phyloP scores from a whole-genome alignment of 2,329 filamentous ascomycete species.

The Trichoderma guizhouense region DNA sequence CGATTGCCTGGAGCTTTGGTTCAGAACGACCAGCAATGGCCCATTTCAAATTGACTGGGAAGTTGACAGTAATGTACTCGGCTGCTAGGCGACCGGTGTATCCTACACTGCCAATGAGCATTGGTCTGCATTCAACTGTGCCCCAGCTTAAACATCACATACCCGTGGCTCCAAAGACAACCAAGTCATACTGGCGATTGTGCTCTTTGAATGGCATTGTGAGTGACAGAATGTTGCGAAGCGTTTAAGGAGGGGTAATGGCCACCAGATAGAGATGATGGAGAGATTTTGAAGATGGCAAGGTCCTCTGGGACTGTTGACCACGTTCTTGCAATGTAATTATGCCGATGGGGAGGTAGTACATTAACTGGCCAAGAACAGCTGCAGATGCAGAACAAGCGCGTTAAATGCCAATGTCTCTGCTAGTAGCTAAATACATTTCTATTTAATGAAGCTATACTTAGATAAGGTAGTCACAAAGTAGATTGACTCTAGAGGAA shows the following conservation, averaged over 20 bases:
- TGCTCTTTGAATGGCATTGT: conserved; percentile 49
- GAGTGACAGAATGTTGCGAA: neutral
- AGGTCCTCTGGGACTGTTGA: neutral
- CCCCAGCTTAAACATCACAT: conserved; percentile 21
- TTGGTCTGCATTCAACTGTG: neutral
- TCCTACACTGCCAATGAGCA: conserved; percentile 46
- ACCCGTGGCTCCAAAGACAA: conserved; percentile 59
- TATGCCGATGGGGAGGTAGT: neutral
- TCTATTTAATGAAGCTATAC: neutral
- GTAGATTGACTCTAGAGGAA: neutral
- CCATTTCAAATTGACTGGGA: conserved; percentile 80
- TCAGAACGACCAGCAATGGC: conserved; percentile 80
- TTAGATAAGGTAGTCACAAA: neutral
- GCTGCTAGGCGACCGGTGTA: conserved; percentile 79
- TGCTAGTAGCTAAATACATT: neutral
- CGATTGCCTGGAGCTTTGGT: conserved; percentile 67
- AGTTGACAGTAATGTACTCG: conserved; percentile 67
- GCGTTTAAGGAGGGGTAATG: neutral
- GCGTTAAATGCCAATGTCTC: neutral
- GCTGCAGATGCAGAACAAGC: neutral
- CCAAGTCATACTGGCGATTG: conserved; percentile 53
- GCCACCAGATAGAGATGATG: neutral
- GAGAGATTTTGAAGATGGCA: neutral
- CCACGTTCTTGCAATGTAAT: neutral
- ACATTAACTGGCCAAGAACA: too few relatives aligned